A percentile compares a stretch with the other conserved stretches of the same genome.
Conservation (phyloP, 2,329 filamentous ascomycete genomes). For the Fusarium pilosicola region DNA sequence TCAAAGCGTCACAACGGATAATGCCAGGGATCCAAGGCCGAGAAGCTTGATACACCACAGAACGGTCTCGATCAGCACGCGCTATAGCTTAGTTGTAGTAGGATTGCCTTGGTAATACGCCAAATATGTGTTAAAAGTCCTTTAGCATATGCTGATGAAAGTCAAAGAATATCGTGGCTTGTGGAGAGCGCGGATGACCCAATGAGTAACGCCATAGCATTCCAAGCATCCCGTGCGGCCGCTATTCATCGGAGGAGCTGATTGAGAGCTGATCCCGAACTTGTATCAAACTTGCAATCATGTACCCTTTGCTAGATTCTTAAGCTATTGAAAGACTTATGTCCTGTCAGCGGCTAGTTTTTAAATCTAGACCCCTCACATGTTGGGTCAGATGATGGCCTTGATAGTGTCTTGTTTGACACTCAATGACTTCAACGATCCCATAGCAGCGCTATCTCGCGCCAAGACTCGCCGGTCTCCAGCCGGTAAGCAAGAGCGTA, state of each 20-base stretch:
- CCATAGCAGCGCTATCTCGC: rapidly evolving
- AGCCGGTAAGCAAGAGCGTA: too few relatives aligned
- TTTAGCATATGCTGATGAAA: neutral
- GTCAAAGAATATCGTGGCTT: neutral
- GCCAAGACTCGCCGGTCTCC: rapidly evolving
- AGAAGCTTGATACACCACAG: neutral
- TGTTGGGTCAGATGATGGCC: neutral
- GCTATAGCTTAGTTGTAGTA: neutral
- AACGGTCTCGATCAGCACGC: neutral
- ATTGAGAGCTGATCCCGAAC: neutral
- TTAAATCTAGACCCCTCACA: rapidly evolving
- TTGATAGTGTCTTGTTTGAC: too few relatives aligned
- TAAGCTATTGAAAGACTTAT: neutral
- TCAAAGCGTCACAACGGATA: neutral
- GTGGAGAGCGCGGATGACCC: neutral
- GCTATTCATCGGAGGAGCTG: neutral
- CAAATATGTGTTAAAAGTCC: neutral
- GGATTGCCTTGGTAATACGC: neutral
- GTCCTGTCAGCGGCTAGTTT: too few relatives aligned
- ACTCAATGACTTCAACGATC: neutral
- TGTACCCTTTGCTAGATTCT: rapidly evolving
- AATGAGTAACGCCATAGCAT: neutral
- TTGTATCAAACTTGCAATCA: rapidly evolving
- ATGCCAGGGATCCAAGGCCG: neutral
- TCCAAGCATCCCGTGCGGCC: neutral